phyloP scores from a whole-genome alignment of 1,284 basidiomycete species.

The Marasmius sp. region DNA sequence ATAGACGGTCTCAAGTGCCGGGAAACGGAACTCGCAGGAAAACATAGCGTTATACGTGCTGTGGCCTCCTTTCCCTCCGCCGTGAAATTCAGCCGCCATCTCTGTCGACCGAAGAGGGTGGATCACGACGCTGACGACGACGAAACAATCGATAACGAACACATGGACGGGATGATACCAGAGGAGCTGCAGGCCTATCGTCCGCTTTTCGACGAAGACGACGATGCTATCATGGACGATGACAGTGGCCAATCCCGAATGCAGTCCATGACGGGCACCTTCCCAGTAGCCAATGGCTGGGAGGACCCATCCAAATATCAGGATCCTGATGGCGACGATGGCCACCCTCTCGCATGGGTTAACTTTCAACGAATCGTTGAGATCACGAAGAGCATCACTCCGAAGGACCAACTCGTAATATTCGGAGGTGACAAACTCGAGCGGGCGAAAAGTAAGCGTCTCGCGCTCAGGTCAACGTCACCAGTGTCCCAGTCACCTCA shows the following conservation, averaged over 20 bases:
- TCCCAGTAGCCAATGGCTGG: background rate
- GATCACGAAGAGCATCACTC: background rate
- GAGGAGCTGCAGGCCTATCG: no score
- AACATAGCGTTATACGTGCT: slow-evolving; percentile 13
- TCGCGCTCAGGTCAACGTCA: no score
- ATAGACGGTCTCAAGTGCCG: background rate
- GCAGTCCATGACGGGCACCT: background rate
- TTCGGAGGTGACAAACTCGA: no score
- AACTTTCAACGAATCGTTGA: background rate
- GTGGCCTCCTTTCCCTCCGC: background rate
- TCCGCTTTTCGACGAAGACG: background rate
- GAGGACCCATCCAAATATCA: background rate
- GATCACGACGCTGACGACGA: background rate
- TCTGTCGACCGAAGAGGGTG: background rate
- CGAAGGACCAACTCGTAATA: background rate
- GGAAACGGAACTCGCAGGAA: background rate
- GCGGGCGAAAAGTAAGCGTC: no score
- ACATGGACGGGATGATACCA: no score
- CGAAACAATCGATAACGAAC: no score
- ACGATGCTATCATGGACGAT: background rate
- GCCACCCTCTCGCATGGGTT: background rate
- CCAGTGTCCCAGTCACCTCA: no score
- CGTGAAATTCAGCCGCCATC: background rate
- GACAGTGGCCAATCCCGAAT: background rate
- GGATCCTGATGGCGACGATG: background rate